These are phyloP conservation scores for Fraxinus paxiana DNA, from an alignment of 305 asterid genomes.

Conservation along the genomic window DNA sequence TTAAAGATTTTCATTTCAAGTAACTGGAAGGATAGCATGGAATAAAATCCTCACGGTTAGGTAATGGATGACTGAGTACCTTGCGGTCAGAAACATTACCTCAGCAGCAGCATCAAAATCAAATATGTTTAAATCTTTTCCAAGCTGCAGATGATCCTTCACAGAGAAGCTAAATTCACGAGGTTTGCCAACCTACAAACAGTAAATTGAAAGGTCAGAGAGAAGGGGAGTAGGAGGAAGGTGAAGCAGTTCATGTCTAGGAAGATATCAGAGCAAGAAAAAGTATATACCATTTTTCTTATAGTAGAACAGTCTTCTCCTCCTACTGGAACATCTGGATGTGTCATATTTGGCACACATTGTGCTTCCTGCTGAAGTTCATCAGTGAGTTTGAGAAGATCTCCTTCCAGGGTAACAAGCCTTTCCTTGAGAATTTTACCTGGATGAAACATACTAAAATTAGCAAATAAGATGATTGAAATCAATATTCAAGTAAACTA, in stretches of 20 bases:
- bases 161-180: conserved; percentile 65
- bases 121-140: conserved; percentile 73
- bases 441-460: conserved; percentile 29
- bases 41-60: neutral
- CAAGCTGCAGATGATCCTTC: conserved; percentile 89
- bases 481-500: conserved; percentile 1
- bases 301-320: conserved; percentile 71
- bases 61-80: neutral
- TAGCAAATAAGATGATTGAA: conserved; percentile 14
- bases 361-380: conserved; percentile 88
- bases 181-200: conserved; percentile 65
- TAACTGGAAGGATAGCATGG: neutral
- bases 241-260: neutral
- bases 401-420: conserved; percentile 71
- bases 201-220: conserved; percentile 15
- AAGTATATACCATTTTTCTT: conserved; percentile 57
- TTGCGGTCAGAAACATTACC: conserved; percentile 43
- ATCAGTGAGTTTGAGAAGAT: conserved; percentile 67
- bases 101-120: conserved; percentile 96
- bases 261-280: neutral
- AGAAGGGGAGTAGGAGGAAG: neutral
- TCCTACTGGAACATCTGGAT: conserved; percentile 83
- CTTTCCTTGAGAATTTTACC: conserved; percentile 77
- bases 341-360: conserved; percentile 89
- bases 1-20: neutral